Evolutionary conservation across 2,329 filamentous ascomycete species (phyloP).

Genomic region (Chalaropsis ovoidea): DNA sequence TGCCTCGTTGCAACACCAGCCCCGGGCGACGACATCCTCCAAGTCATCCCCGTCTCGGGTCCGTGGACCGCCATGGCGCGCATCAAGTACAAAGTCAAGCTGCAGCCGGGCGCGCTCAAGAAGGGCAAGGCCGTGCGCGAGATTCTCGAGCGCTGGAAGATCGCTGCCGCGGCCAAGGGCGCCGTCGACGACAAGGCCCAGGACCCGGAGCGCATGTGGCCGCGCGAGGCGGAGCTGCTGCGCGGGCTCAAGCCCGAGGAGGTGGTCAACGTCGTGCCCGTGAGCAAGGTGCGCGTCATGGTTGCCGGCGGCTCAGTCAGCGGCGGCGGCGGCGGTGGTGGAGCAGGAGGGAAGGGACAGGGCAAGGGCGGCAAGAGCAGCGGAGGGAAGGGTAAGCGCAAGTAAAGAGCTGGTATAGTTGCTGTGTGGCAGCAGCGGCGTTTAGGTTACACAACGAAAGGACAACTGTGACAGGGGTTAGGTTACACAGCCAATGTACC

Average conservation of each 20-base stretch:
- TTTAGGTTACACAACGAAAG: neutral
- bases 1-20: conserved; percentile 66
- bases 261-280: conserved; percentile 68
- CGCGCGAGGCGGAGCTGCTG: conserved; percentile 74
- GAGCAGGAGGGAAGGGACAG: conserved; percentile 29
- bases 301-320: conserved; percentile 48
- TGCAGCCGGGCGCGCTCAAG: conserved; percentile 82
- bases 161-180: conserved; percentile 49
- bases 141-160: conserved; percentile 71
- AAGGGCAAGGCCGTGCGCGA: conserved; percentile 93
- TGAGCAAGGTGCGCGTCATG: conserved; percentile 71
- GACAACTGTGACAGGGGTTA: neutral
- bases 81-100: conserved; percentile 88
- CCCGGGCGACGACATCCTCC: conserved; percentile 71
- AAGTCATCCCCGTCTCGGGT: conserved; percentile 53
- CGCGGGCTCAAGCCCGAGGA: conserved; percentile 72
- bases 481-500: neutral
- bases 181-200: conserved; percentile 50
- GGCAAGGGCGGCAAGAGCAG: conserved; percentile 31
- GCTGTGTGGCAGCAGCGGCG: neutral
- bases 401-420: conserved; percentile 13
- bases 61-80: conserved; percentile 54
- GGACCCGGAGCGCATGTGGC: conserved; percentile 70
- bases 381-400: conserved; percentile 36
- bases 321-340: conserved; percentile 33